Percentiles rank a stretch among this genome's conserved stretches.
These are phyloP conservation scores for Cymbopogon citratus DNA, from an alignment of 176 grass and related monocot species.

Conservation along the genomic window DNA sequence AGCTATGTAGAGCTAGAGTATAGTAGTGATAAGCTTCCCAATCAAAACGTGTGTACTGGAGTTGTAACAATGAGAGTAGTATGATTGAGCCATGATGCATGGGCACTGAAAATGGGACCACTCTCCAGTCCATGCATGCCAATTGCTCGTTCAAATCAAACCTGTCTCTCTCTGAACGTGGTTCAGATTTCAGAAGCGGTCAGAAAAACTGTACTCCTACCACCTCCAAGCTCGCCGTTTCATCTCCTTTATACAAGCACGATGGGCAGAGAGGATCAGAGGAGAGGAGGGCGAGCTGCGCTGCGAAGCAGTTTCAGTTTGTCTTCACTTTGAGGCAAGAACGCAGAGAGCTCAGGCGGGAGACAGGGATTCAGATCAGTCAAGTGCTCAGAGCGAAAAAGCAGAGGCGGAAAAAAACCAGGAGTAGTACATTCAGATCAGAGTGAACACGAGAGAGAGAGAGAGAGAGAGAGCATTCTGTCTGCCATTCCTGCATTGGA, in stretches of 20 bases:
- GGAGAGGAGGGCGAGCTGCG: not conserved
- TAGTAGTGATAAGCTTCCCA: not conserved
- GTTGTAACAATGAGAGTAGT: not conserved
- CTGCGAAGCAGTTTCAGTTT: not conserved
- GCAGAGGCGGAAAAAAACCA: not conserved
- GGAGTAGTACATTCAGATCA: not conserved
- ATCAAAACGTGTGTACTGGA: not conserved
- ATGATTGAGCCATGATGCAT: not conserved
- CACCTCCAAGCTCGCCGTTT: not conserved
- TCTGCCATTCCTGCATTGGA: not conserved
- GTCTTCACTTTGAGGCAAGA: slow-evolving; percentile 31
- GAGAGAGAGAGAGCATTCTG: not conserved
- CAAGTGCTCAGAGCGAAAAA: not conserved
- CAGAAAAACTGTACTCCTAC: not conserved
- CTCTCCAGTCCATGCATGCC: not conserved
- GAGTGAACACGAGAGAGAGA: not conserved
- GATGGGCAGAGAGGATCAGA: not conserved
- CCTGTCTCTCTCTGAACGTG: not conserved
- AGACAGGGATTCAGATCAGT: not conserved
- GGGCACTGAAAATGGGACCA: not conserved
- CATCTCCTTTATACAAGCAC: slow-evolving; percentile 5
- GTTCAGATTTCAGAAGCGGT: not conserved
- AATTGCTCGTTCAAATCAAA: slow-evolving; percentile 1
- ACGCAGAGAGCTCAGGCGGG: not conserved
- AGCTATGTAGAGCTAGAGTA: too few relatives aligned